Base-by-base conservation (phyloP, 345 rosid genomes). In the Eucalyptus cladocalyx region DNA sequence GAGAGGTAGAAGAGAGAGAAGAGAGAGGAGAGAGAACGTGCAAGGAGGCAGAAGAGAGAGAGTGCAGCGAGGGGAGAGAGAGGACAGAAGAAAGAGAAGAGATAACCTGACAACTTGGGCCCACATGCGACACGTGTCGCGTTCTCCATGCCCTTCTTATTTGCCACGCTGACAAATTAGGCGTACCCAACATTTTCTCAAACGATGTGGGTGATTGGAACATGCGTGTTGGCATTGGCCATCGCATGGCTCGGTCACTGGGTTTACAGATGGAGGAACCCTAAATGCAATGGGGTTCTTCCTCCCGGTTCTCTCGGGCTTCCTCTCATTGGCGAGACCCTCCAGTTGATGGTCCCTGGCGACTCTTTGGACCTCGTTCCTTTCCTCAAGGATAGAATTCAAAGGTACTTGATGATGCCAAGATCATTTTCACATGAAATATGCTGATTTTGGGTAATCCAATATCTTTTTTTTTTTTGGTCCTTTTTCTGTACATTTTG, bases 221-320 rank as follows among this genome's bases (percentile, higher is more conserved):
- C 43, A 37, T 58, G 53, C 45, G 37, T 56, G 60, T 43, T 67
- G 62, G 72, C 91, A 58, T 30, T 91, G 62, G 14, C 86, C 15
- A 51, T 91, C 32, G 80, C 58, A 16, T 24, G 28, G 72, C 37
- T 86, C 40, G 87, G 86, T 3, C 48, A 23, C 69, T 92, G 91
- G 87, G 34, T 53, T 26, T 87, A 86, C 80, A 76, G 81, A 80
- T 89, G 93, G 93, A 91, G 92, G 88, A 92, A 92, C 58, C 89
- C 91, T 8, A 87, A 45, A 54, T 87, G 87, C 88, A 83, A 53
- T 8, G 92, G 90, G 2, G 83, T 32, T 15, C 92, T 92, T 60
- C 94, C 93, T 87, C 93, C 93, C 2, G 91, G 92, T 34, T 91
- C 93, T 6, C 62, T 89, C 83, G 92, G 93, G 34, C 86, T 91